These are phyloP conservation scores for Russula earlei DNA, from an alignment of 768 basidiomycete species.

Conservation along the genomic window DNA sequence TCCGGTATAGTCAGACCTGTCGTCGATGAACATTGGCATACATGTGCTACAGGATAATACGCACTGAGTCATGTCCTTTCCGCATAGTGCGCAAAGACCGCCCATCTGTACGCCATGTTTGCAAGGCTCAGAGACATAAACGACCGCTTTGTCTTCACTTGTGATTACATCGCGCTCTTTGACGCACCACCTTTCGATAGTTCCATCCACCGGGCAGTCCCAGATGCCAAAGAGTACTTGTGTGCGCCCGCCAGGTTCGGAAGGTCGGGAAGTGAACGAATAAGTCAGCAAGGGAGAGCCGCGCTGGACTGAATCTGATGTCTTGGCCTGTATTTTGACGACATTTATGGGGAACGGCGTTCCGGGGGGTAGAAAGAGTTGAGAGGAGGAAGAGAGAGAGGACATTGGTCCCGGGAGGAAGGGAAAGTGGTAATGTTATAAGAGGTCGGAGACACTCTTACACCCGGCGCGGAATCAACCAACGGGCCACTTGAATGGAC, in stretches of 20 bases:
- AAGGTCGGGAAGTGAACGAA: constrained; percentile 56
- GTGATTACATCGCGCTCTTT: constrained; percentile 57
- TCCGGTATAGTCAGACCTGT: constrained; percentile 77
- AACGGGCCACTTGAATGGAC: not conserved
- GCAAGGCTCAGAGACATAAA: constrained; percentile 81
- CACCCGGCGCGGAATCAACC: constrained; percentile 3
- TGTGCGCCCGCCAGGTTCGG: constrained; percentile 36
- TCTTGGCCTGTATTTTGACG: constrained; percentile 49
- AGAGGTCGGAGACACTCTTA: not conserved
- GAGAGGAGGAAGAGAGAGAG: constrained; percentile 29
- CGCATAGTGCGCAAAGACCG: constrained; percentile 89
- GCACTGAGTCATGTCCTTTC: constrained; percentile 89
- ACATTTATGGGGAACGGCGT: constrained; percentile 85
- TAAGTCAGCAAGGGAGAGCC: constrained; percentile 79
- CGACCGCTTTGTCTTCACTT: constrained; percentile 42
- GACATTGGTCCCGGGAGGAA: not conserved
- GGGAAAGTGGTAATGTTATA: too few relatives aligned
- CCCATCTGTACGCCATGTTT: constrained; percentile 90
- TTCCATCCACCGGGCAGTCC: constrained; percentile 83
- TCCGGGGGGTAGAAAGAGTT: constrained; percentile 62
- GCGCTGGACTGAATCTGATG: constrained; percentile 43
- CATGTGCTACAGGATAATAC: constrained; percentile 24
- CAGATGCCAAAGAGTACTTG: constrained; percentile 81
- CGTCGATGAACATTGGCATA: constrained; percentile 17
- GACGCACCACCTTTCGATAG: constrained; percentile 61